Evolutionary conservation across 306 rosid species (phyloP).

Genomic region (Sicyos edulis): DNA sequence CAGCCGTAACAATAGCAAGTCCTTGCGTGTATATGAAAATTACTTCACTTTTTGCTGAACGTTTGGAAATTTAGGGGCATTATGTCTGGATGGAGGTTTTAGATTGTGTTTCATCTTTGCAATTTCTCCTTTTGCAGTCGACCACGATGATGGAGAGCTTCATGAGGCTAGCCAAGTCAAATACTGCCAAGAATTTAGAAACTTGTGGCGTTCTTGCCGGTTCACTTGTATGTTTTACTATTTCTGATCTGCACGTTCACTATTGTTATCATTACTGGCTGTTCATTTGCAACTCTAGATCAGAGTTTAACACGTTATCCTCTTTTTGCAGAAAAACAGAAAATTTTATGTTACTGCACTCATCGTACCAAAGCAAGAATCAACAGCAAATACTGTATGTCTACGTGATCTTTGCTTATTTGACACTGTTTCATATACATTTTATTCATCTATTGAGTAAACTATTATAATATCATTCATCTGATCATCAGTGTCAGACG

Average conservation of each 20-base stretch:
- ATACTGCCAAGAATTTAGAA: conserved; percentile 78
- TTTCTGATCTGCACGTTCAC: conserved; percentile 4
- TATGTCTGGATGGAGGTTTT: conserved; percentile 8
- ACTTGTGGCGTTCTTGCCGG: conserved; percentile 96
- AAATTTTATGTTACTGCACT: conserved; percentile 82
- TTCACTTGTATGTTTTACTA: conserved; percentile 68
- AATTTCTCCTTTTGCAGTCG: conserved; percentile 52
- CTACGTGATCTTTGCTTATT: conserved; percentile 15
- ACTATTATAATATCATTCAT: conserved; percentile 19
- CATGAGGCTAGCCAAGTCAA: conserved; percentile 82
- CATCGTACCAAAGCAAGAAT: conserved; percentile 91
- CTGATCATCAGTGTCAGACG: conserved; percentile 68
- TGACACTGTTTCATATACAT: conserved; percentile 17
- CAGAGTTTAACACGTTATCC: conserved; percentile 21
- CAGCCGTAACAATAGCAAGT: not conserved
- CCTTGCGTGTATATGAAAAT: conserved; percentile 5
- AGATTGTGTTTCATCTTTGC: conserved; percentile 22
- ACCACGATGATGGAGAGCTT: conserved; percentile 81
- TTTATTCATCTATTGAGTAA: conserved; percentile 14
- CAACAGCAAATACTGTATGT: conserved; percentile 83
- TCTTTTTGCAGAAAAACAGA: conserved; percentile 69
- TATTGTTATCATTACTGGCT: not conserved
- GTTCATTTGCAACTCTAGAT: conserved; percentile 2
- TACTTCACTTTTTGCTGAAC: conserved; percentile 9
- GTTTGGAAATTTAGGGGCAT: conserved; percentile 21